Base-by-base conservation (phyloP, 306 rosid genomes). In the Dryas octopetala region DNA sequence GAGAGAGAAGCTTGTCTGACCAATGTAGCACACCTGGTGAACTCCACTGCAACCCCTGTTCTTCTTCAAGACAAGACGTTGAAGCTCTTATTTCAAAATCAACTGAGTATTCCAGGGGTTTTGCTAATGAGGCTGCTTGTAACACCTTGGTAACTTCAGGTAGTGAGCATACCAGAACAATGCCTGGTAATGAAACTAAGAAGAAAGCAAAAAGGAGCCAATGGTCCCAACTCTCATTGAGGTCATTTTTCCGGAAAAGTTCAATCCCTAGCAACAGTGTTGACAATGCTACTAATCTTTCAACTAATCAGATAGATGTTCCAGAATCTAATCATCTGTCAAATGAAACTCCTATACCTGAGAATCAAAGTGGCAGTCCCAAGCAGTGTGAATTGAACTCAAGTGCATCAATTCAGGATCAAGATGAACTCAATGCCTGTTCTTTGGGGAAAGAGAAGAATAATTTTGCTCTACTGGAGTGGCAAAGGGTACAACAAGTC, bases 401-500 rank as follows among this genome's bases (percentile, higher is more conserved):
- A 10, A 79, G 82, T 70, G 78, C 68, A 8, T 62, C 79, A 55
- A 70, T 66, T 83, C 83, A 52, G 80, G 85, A 76, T 83, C 82
- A 68, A 59, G 82, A 79, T 67, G 88, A 80, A 62, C 66, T 65
- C 23, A 71, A 63, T 75, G 82, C 68, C 57, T 66, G 70, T 71
- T 49, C 88, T 74, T 68, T 68, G 38, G 84, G 77, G 81, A 84
- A 86, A 68, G 93, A 87, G 68, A 90, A 83, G 68, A 83, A 85
- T 69, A 87, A 73, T 77, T 71, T 71, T 72, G 98, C 93, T 54
- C 66, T 91, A 71, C 15, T 83, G 68, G 97, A 95, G 85, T 92
- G 99, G 98, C 93, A 84, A 83, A 82, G 99, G 86, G 89, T 95
- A 84, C 96, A 89, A 70, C 85, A 89, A 74, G 75, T 89, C 79